Conservation (phyloP, 371 early-diverging fungal species). For the Apophysomyces variabilis region DNA sequence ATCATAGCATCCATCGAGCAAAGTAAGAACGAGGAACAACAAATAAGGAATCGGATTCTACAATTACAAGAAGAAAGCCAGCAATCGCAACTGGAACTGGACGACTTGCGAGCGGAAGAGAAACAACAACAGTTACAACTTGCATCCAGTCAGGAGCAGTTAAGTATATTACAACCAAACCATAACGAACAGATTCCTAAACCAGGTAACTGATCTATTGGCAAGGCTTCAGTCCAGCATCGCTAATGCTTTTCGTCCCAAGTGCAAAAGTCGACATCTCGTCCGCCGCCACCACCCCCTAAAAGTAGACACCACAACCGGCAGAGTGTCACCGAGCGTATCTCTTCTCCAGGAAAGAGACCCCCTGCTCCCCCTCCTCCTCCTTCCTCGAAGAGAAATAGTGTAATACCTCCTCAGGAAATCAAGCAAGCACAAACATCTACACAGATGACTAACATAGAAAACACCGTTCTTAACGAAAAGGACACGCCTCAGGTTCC, state of each 20-base stretch:
- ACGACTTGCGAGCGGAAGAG: background rate
- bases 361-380: constrained; percentile 15
- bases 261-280: constrained; percentile 15
- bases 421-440: too few relatives aligned
- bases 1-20: background rate
- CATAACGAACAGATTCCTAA: background rate
- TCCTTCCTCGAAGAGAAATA: background rate
- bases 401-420: background rate
- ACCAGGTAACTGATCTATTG: background rate
- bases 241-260: background rate
- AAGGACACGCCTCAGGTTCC: too few relatives aligned
- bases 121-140: constrained; percentile 14
- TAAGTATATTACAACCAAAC: constrained; percentile 2
- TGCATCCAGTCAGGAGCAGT: constrained; percentile 7
- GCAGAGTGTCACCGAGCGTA: constrained; percentile 8
- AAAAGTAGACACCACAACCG: constrained; percentile 16
- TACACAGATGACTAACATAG: too few relatives aligned
- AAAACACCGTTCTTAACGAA: too few relatives aligned
- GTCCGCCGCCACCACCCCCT: constrained; percentile 26
- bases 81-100: background rate
- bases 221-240: too few relatives aligned
- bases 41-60: background rate
- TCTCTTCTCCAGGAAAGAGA: background rate
- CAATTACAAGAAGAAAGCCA: background rate
- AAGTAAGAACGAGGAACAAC: background rate